Conservation (phyloP, 805 yeast species). For the Priceomyces medius region DNA sequence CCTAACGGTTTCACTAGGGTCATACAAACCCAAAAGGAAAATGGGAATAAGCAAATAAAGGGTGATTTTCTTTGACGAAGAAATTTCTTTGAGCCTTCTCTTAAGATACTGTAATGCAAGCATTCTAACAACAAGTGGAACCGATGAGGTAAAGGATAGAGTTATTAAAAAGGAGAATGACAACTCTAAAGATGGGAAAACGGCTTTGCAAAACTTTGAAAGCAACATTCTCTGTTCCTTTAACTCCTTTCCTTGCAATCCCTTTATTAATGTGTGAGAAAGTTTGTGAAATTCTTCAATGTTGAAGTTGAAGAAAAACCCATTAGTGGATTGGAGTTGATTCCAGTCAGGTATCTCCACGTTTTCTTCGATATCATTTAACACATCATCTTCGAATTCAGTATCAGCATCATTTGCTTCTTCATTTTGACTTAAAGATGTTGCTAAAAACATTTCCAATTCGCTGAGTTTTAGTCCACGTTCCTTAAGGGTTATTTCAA, state of each 20-base stretch:
- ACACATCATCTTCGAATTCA: constrained; percentile 31
- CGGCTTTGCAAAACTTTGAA: constrained; percentile 14
- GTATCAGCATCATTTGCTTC: constrained; percentile 29
- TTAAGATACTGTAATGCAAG: constrained; percentile 46
- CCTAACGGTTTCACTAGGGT: constrained; percentile 52
- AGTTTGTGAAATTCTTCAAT: constrained; percentile 44
- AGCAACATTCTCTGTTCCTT: constrained; percentile 15
- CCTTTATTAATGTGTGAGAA: constrained; percentile 42
- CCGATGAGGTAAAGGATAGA: constrained; percentile 52
- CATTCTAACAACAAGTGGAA: constrained; percentile 58
- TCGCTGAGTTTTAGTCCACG: constrained; percentile 25
- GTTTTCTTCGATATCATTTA: constrained; percentile 20
- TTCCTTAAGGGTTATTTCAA: constrained; percentile 18
- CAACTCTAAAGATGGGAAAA: constrained; percentile 41
- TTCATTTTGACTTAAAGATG: constrained; percentile 45
- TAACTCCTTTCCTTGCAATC: constrained; percentile 29
- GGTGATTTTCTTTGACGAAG: constrained; percentile 25
- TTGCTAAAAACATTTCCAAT: constrained; percentile 60
- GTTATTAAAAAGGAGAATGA: constrained; percentile 60
- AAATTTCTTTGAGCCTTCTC: constrained; percentile 29
- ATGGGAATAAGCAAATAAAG: constrained; percentile 60
- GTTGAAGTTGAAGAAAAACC: constrained; percentile 21
- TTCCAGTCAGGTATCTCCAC: constrained; percentile 16
- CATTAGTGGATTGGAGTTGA: constrained; percentile 10
- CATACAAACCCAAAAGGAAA: constrained; percentile 52